Percentiles rank a stretch among this genome's conserved stretches.
Conservation (phyloP, 495 filamentous ascomycete species). For the Choiromyces venosus region DNA sequence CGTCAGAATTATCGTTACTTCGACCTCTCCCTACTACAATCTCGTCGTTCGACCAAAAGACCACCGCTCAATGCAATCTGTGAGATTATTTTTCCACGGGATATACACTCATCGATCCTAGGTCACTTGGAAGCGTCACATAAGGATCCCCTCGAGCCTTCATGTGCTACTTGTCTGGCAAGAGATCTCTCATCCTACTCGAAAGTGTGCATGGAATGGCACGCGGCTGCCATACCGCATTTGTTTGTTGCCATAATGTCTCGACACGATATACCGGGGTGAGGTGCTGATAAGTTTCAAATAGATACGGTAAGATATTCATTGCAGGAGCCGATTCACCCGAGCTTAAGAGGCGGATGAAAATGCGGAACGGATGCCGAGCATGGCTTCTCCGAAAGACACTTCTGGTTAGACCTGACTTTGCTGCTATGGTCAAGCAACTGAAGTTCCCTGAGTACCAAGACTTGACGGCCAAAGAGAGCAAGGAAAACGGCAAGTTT, state of each 20-base stretch:
- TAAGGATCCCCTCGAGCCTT: slow-evolving; percentile 15
- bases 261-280: background rate
- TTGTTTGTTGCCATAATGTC: slow-evolving; percentile 21
- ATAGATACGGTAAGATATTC: slow-evolving; percentile 28
- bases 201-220: slow-evolving; percentile 29
- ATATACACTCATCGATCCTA: slow-evolving; percentile 23
- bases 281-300: slow-evolving; percentile 14
- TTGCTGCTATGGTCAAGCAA: slow-evolving; percentile 67
- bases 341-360: slow-evolving; percentile 24
- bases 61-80: background rate
- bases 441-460: slow-evolving; percentile 63
- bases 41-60: background rate
- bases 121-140: slow-evolving; percentile 21
- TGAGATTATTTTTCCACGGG: slow-evolving; percentile 17
- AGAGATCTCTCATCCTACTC: slow-evolving; percentile 31
- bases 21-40: background rate
- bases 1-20: background rate
- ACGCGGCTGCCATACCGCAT: slow-evolving; percentile 20
- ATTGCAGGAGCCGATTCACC: slow-evolving; percentile 23
- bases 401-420: slow-evolving; percentile 60
- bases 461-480: slow-evolving; percentile 49
- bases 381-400: slow-evolving; percentile 72
- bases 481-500: slow-evolving; percentile 62
- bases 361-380: slow-evolving; percentile 52
- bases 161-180: slow-evolving; percentile 23